A percentile compares a stretch with the other conserved stretches of the same genome.
These are phyloP conservation scores for Erucastrum elatum DNA, from an alignment of 345 rosid genomes.

Conservation along the genomic window DNA sequence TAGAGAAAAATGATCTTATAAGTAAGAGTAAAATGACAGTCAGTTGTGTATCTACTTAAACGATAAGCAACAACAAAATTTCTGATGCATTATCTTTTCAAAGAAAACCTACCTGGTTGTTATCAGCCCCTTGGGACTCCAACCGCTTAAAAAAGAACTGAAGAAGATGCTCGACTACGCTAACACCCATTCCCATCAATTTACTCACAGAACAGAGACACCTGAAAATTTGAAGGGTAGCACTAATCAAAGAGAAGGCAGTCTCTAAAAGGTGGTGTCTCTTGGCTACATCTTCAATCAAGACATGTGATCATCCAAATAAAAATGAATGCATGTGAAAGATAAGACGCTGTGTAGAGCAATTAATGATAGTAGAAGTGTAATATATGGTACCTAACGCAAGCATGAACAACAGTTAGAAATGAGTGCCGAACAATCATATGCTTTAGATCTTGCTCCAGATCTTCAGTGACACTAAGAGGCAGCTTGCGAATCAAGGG, in stretches of 20 bases:
- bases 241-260: slow-evolving; percentile 18
- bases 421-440: slow-evolving; percentile 96
- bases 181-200: slow-evolving; percentile 69
- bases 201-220: slow-evolving; percentile 87
- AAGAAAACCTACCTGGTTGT: slow-evolving; percentile 70
- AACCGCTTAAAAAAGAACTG: slow-evolving; percentile 83
- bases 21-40: slow-evolving; percentile 14
- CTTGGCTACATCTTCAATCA: slow-evolving; percentile 20
- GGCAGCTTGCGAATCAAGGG: slow-evolving; percentile 88
- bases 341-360: neutral
- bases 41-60: neutral
- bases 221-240: slow-evolving; percentile 46
- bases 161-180: slow-evolving; percentile 79
- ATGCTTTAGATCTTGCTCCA: slow-evolving; percentile 92
- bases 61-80: neutral
- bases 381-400: slow-evolving; percentile 70
- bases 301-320: slow-evolving; percentile 17
- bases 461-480: slow-evolving; percentile 71
- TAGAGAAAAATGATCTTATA: slow-evolving; percentile 6
- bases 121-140: slow-evolving; percentile 67
- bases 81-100: slow-evolving; percentile 11
- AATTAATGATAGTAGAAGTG: slow-evolving; percentile 18
- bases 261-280: neutral
- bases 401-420: slow-evolving; percentile 96
- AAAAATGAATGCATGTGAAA: slow-evolving; percentile 16